Evolutionary conservation across 108 stramenopile genomes (phyloP).

Genomic region (Cyclotella distinguenda): DNA sequence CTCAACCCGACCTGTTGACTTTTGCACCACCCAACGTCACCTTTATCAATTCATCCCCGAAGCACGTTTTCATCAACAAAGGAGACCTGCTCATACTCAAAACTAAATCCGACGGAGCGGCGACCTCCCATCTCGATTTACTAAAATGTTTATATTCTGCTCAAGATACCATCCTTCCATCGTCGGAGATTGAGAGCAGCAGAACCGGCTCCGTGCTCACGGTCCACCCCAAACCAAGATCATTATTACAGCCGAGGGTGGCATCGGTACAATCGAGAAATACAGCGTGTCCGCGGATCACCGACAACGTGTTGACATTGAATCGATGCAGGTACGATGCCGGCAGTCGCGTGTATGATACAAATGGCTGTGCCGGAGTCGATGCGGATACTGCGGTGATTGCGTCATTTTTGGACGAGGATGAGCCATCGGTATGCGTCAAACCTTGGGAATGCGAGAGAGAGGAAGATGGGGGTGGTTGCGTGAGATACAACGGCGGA

Average conservation of each 20-base stretch:
- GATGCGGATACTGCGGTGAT: not conserved
- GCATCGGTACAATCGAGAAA: too few relatives aligned
- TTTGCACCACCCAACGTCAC: not conserved
- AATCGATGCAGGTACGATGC: slow-evolving; percentile 7
- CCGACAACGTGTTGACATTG: not conserved
- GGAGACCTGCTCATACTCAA: slow-evolving; percentile 4
- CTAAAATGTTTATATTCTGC: not conserved
- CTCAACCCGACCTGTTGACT: not conserved
- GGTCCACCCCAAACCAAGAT: too few relatives aligned
- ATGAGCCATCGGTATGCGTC: not conserved
- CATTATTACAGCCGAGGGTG: too few relatives aligned
- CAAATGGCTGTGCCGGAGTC: not conserved
- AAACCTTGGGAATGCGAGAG: slow-evolving; percentile 6
- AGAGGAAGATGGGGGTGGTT: too few relatives aligned
- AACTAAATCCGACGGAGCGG: not conserved
- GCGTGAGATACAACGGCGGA: too few relatives aligned
- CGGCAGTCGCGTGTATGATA: too few relatives aligned
- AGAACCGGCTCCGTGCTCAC: too few relatives aligned
- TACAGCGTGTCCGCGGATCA: too few relatives aligned
- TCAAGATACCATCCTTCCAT: not conserved
- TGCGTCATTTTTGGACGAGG: not conserved
- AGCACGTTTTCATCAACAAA: not conserved
- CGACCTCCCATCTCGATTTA: not conserved
- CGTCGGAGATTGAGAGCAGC: too few relatives aligned
- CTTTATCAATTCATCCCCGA: not conserved